phyloP scores from a whole-genome alignment of 176 grass and related monocot species.

The Lolium rigidum region DNA sequence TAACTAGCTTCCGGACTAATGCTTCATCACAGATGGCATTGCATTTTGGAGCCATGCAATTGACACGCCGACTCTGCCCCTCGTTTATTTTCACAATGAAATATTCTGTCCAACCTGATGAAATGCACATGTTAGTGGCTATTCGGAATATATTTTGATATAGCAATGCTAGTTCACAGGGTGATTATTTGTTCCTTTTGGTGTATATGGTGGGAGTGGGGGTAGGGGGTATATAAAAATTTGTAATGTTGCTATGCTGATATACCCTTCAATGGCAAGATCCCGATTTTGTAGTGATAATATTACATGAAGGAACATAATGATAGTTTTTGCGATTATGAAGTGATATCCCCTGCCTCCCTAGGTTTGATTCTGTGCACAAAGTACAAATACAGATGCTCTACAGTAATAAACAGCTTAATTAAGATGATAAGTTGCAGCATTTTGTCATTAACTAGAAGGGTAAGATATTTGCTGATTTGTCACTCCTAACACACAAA shows the following conservation, averaged over 20 bases:
- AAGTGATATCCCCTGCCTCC: not conserved
- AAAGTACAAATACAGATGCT: not conserved
- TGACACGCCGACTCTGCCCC: conserved; percentile 75
- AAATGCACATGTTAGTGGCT: conserved; percentile 40
- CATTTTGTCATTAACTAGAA: not conserved
- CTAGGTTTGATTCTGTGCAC: not conserved
- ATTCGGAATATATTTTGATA: conserved; percentile 11
- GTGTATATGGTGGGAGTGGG: not conserved
- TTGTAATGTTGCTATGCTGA: not conserved
- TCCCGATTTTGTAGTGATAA: not conserved
- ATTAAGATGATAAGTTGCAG: not conserved
- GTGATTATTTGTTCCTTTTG: not conserved
- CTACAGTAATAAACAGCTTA: not conserved
- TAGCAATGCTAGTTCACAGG: not conserved
- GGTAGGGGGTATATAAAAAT: not conserved
- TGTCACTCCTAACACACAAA: not conserved
- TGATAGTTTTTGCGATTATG: conserved; percentile 2
- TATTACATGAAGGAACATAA: conserved; percentile 4
- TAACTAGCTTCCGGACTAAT: conserved; percentile 71
- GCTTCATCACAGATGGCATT: conserved; percentile 79
- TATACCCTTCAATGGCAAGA: conserved; percentile 7
- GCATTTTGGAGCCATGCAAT: conserved; percentile 82
- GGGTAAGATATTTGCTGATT: conserved; percentile 1
- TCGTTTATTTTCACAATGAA: conserved; percentile 93
- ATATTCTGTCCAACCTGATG: conserved; percentile 79